Percentiles rank a stretch among this genome's conserved stretches.
phyloP scores from a whole-genome alignment of 164 flowering plant species.

The Akebia trifoliata region DNA sequence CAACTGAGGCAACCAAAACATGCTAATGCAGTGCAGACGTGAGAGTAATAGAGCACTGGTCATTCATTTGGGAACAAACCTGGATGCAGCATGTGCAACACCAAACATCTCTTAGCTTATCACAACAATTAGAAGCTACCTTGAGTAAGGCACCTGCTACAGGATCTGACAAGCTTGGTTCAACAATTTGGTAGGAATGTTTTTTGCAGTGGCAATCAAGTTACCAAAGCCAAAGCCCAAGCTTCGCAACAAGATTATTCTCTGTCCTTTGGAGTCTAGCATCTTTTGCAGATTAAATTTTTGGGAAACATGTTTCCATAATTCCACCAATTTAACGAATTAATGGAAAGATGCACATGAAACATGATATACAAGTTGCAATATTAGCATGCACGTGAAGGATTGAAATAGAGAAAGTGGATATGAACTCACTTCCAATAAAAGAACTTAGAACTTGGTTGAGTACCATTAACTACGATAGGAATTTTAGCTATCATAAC shows the following conservation, averaged over 20 bases:
- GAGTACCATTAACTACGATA: too few relatives aligned
- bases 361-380: too few relatives aligned
- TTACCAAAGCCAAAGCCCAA: slow-evolving; percentile 60
- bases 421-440: too few relatives aligned
- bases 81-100: slow-evolving; percentile 74
- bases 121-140: slow-evolving; percentile 59
- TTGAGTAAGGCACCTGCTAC: slow-evolving; percentile 38
- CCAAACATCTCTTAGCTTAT: slow-evolving; percentile 35
- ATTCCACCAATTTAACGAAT: too few relatives aligned
- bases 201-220: slow-evolving; percentile 52
- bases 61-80: slow-evolving; percentile 45
- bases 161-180: slow-evolving; percentile 27
- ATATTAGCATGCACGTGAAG: too few relatives aligned
- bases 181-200: slow-evolving; percentile 35
- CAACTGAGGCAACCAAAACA: slow-evolving; percentile 56
- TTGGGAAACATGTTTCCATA: slow-evolving; percentile 2
- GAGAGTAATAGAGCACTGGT: slow-evolving; percentile 48
- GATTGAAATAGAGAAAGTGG: too few relatives aligned
- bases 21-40: slow-evolving; percentile 48
- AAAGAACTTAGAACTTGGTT: too few relatives aligned
- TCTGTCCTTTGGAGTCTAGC: slow-evolving; percentile 19
- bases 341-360: too few relatives aligned
- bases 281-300: slow-evolving; percentile 16
- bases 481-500: too few relatives aligned
- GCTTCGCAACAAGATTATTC: slow-evolving; percentile 27